Conservation (phyloP, 192 early-diverging fungal genomes). For the Linnemannia hyalina region DNA sequence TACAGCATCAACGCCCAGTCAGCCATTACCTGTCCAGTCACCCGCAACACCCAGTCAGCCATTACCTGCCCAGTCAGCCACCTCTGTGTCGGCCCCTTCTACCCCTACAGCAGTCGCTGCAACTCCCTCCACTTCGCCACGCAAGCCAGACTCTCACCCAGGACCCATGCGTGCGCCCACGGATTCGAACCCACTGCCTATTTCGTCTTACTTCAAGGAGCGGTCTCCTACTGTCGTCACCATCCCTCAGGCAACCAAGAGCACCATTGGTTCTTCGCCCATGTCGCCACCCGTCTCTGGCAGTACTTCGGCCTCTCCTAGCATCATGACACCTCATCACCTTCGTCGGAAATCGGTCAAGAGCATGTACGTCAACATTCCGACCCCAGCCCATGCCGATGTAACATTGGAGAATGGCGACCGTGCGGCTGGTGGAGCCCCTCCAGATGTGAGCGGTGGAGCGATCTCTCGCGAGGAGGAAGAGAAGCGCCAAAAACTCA, state of each 20-base stretch:
- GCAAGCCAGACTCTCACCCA: not conserved
- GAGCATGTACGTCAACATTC: slow-evolving; percentile 55
- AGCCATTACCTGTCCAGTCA: too few species aligned
- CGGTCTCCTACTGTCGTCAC: slow-evolving; percentile 4
- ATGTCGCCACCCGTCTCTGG: slow-evolving; percentile 16
- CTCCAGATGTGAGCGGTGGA: not conserved
- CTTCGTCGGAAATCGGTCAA: slow-evolving; percentile 49
- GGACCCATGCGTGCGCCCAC: slow-evolving; percentile 18
- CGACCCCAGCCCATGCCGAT: slow-evolving; percentile 21
- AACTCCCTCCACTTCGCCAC: too few species aligned
- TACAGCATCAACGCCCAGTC: not conserved
- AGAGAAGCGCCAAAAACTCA: slow-evolving; percentile 33
- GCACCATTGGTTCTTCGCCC: not conserved
- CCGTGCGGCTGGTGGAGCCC: slow-evolving; percentile 5
- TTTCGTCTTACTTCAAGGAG: slow-evolving; percentile 45
- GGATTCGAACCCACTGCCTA: slow-evolving; percentile 42
- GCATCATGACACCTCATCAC: slow-evolving; percentile 31
- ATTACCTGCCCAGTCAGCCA: not conserved
- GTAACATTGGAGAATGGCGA: slow-evolving; percentile 5
- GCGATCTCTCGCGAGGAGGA: slow-evolving; percentile 23
- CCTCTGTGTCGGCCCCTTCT: not conserved
- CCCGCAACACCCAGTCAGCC: not conserved
- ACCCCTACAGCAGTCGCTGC: not conserved
- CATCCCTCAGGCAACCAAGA: slow-evolving; percentile 1
- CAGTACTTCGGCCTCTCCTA: not conserved